Evolutionary conservation across 371 early-diverging fungal genomes (phyloP).

Genomic region (Mucor circinelloides): DNA sequence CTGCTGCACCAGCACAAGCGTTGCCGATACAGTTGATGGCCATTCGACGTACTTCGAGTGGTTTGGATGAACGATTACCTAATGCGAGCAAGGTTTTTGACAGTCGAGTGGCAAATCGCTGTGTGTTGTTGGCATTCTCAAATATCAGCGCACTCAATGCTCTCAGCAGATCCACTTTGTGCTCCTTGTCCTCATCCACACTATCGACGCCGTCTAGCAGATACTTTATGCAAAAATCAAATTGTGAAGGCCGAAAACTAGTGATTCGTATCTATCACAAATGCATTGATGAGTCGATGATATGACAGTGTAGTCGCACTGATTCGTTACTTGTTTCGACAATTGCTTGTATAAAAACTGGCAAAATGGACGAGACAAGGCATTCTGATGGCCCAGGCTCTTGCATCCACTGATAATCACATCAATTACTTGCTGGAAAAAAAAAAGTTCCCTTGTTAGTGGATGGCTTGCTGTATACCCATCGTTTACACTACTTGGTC

Average conservation of each 20-base stretch:
- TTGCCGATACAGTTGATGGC: slow-evolving; percentile 70
- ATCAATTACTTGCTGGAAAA: slow-evolving; percentile 52
- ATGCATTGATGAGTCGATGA: not conserved
- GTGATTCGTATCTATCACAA: slow-evolving; percentile 35
- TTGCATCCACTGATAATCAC: slow-evolving; percentile 47
- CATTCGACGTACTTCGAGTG: slow-evolving; percentile 59
- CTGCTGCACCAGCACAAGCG: slow-evolving; percentile 46
- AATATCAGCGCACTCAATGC: slow-evolving; percentile 51
- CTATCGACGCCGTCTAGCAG: slow-evolving; percentile 38
- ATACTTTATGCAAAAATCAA: slow-evolving; percentile 34
- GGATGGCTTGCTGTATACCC: not conserved
- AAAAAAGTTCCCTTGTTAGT: too few relatives aligned
- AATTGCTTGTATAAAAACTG: slow-evolving; percentile 47
- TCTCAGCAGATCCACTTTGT: slow-evolving; percentile 46
- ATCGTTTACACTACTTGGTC: slow-evolving; percentile 13
- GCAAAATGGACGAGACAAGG: slow-evolving; percentile 42
- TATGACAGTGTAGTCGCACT: not conserved
- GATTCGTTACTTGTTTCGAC: slow-evolving; percentile 42
- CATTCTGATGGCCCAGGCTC: slow-evolving; percentile 23
- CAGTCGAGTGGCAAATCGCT: slow-evolving; percentile 32
- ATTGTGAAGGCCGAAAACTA: slow-evolving; percentile 37
- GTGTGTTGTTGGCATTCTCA: slow-evolving; percentile 43
- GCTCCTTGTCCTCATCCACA: slow-evolving; percentile 16
- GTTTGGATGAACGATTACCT: slow-evolving; percentile 33
- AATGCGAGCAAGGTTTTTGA: slow-evolving; percentile 29